These are phyloP conservation scores for Cystobasidium onofrii DNA, from an alignment of 768 basidiomycete genomes.

Conservation along the genomic window DNA sequence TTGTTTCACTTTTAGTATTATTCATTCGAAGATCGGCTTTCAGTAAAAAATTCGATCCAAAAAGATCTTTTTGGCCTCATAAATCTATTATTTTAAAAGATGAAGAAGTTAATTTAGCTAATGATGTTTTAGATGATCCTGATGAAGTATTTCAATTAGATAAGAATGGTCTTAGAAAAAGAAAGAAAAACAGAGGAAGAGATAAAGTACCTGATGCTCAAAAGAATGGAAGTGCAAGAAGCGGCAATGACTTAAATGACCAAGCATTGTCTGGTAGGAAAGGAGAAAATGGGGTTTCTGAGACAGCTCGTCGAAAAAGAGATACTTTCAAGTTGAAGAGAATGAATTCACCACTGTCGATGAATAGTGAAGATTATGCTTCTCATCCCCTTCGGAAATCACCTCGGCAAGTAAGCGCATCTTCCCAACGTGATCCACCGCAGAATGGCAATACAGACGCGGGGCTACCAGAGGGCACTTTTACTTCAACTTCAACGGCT, in stretches of 20 bases:
- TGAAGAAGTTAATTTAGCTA: not conserved
- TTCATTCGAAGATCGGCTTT: not conserved
- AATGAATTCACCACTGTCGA: not conserved
- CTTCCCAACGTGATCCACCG: not conserved
- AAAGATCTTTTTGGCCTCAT: not conserved
- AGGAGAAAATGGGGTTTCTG: not conserved
- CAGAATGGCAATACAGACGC: not conserved
- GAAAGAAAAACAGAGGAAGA: not conserved
- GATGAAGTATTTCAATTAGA: not conserved
- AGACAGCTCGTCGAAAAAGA: not conserved
- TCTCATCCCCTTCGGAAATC: not conserved
- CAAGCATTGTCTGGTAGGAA: not conserved
- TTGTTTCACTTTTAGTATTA: conserved; percentile 7
- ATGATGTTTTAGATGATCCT: conserved; percentile 8
- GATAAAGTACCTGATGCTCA: not conserved
- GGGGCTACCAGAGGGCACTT: not conserved
- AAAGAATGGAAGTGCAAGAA: not conserved
- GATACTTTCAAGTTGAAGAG: not conserved
- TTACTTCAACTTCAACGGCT: not conserved
- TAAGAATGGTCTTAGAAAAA: not conserved
- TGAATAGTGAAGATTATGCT: not conserved
- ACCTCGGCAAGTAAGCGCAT: not conserved
- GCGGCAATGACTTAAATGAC: not conserved
- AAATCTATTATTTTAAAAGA: not conserved
- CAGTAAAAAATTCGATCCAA: not conserved